Evolutionary conservation across 2,329 filamentous ascomycete species (phyloP), one percentile per base, ranked within the genome.

Genomic region (Cyanodermella asteris): DNA sequence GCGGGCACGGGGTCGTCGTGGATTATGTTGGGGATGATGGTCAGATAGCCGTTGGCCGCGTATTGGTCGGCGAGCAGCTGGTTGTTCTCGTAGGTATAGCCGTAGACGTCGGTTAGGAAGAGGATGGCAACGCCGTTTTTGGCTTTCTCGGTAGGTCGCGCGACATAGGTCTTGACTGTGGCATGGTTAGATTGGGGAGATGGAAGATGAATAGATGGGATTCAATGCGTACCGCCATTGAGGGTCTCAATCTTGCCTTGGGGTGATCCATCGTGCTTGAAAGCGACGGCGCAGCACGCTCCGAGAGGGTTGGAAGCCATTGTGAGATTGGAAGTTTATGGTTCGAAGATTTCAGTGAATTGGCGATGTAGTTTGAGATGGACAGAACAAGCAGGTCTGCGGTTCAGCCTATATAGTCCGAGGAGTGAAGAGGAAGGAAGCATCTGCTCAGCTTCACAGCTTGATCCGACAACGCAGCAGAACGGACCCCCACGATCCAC

Each of bases 1-100:
- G 72, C 38, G 2, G 51, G 40, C 27, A 76, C 44, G 10, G 64
- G 42, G 39, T 77, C 68, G 31, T 69, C 72, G 33, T 67, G 58
- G 56, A 80, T 75, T 26, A 74, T 47, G 44, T 82, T 75, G 15
- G 73, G 63, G 31, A 81, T 58, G 20, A 77, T 50, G 28, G 61
- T 61, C 28, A 69, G 54, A 51, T 77, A 80, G 36, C 72, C 75
- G 43, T 73, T 72, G 34, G 64, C 63, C 29, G 76, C 76, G 44
- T 62, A 74, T 39, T 75, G 64, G 52, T 82, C 76, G 31, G 74
- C 74, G 38, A 80, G 62, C 33, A 74, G 53, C 47, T 71, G 48
- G 40, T 54, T 50, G 46, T 73, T 69, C 44, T 47, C 46, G 43
- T 59, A 63, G 18, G 49, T 42, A 35, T 65, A 53, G 34, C 66